Conservation (phyloP, 345 rosid species). For the Eucalyptus microcorys region DNA sequence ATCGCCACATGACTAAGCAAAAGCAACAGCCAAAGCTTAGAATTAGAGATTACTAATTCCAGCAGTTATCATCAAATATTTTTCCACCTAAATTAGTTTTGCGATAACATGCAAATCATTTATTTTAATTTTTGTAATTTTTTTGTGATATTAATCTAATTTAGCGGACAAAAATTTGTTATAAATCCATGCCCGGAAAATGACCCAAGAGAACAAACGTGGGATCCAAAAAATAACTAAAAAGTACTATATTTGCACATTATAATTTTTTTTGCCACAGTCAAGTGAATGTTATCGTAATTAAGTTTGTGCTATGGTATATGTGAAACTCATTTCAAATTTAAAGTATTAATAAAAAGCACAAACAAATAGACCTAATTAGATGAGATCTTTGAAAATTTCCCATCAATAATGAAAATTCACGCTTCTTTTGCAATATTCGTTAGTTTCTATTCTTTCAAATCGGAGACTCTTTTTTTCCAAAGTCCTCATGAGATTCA, state of each 20-base stretch:
- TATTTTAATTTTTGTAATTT: no score
- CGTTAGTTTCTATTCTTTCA: neutral
- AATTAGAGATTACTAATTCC: neutral
- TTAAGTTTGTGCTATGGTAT: neutral
- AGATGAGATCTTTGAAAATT: neutral
- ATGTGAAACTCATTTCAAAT: neutral
- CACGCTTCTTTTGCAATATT: neutral
- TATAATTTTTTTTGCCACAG: neutral
- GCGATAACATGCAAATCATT: neutral
- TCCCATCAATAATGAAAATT: neutral
- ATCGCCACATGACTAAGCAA: neutral
- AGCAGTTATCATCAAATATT: neutral
- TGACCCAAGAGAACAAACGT: neutral
- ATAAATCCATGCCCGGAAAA: neutral
- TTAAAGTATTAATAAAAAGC: neutral
- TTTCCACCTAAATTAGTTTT: neutral
- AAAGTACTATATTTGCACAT: neutral
- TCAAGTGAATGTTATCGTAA: neutral
- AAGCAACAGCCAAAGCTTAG: neutral
- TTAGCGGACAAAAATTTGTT: no score
- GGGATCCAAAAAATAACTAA: neutral
- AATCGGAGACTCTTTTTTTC: neutral
- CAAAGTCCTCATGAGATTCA: neutral
- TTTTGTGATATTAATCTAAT: no score
- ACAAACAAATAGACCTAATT: neutral